phyloP scores from a whole-genome alignment of 2,329 filamentous ascomycete genomes.

The Monosporascus sp. region DNA sequence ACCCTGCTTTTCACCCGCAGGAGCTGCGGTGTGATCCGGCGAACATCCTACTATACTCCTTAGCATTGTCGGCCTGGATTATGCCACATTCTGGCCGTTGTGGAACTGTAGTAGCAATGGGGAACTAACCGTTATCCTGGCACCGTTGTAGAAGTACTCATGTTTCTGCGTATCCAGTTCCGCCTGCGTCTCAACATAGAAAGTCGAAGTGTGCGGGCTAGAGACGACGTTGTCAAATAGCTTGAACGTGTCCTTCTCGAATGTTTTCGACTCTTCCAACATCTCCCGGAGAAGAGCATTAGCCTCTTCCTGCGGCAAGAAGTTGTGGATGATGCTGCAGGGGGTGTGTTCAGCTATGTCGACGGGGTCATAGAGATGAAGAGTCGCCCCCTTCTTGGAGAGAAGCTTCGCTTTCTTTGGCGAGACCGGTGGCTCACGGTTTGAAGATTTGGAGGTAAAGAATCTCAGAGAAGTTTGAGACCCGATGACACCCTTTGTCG shows the following conservation, averaged over 20 bases:
- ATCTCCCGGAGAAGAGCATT: conserved; percentile 71
- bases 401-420: conserved; percentile 45
- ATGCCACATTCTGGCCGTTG: neutral
- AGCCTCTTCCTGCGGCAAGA: conserved; percentile 67
- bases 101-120: neutral
- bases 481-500: conserved; percentile 32
- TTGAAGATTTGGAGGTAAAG: conserved; percentile 32
- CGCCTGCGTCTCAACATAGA: conserved; percentile 72
- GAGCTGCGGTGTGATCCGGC: conserved; percentile 70
- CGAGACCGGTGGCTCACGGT: conserved; percentile 8
- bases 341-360: conserved; percentile 82
- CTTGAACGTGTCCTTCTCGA: conserved; percentile 69
- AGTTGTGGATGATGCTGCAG: conserved; percentile 89
- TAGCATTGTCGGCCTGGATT: neutral
- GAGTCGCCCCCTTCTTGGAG: conserved; percentile 72
- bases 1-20: conserved; percentile 64
- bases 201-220: conserved; percentile 76
- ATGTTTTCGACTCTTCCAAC: conserved; percentile 65
- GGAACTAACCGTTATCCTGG: conserved; percentile 52
- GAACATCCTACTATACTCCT: conserved; percentile 53
- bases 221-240: conserved; percentile 83
- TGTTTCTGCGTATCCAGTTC: conserved; percentile 66
- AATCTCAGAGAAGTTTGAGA: conserved; percentile 59
- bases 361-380: conserved; percentile 75
- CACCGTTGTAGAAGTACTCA: conserved; percentile 84